A percentile compares a stretch with the other conserved stretches of the same genome.
Evolutionary conservation across 352 stramenopile genomes (phyloP).

Genomic region (Pythium sukuiense): DNA sequence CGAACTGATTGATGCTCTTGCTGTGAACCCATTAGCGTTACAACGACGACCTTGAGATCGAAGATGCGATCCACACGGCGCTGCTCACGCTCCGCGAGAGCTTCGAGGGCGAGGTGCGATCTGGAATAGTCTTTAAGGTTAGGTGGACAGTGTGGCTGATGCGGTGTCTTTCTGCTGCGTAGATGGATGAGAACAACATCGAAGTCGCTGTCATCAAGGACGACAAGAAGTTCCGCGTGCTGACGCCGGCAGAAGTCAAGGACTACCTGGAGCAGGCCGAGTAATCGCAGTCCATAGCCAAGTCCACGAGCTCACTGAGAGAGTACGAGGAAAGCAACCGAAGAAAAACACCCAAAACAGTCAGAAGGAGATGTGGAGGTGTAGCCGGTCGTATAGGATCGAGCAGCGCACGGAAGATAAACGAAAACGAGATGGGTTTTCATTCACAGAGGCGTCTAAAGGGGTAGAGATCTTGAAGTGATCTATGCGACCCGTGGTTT

Average conservation of each 20-base stretch:
- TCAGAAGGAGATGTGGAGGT: not conserved
- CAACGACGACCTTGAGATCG: conserved; percentile 98
- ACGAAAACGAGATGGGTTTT: conserved; percentile 2
- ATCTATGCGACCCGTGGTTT: conserved; percentile 30
- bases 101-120: conserved; percentile 93
- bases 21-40: conserved; percentile 54
- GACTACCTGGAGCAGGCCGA: conserved; percentile 99
- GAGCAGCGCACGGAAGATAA: not conserved
- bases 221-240: conserved; percentile 96
- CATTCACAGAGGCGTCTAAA: not conserved
- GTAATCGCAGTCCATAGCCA: conserved; percentile 52
- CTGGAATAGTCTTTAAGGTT: too few relatives aligned
- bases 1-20: conserved; percentile 5
- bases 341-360: conserved; percentile 3
- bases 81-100: conserved; percentile 98
- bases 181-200: conserved; percentile 99
- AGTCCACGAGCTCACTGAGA: not conserved
- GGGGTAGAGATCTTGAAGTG: not conserved
- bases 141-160: not conserved
- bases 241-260: conserved; percentile 97
- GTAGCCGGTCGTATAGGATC: not conserved
- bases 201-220: conserved; percentile 97
- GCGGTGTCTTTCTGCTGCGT: conserved; percentile 16
- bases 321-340: not conserved
- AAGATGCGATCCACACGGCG: conserved; percentile 99